Evolutionary conservation across 345 rosid species (phyloP), one percentile per base, ranked within the genome.

Genomic region (Citrus reticulata): DNA sequence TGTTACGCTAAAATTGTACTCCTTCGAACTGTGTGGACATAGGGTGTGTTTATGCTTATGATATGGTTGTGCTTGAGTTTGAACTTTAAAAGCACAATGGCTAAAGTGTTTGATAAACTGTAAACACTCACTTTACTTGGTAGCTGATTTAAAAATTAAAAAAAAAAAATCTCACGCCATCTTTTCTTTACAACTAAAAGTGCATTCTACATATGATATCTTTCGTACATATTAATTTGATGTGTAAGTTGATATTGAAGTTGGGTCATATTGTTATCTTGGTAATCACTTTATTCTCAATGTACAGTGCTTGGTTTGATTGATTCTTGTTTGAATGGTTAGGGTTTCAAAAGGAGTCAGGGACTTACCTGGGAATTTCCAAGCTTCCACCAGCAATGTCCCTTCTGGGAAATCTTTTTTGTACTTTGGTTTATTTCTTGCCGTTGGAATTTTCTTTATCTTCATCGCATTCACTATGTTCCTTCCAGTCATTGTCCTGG

Each of bases 401-500:
- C 89, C 89, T 78, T 92, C 93, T 4, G 92, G 91, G 73, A 90
- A 85, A 81, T 82, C 92, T 46, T 59, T 92, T 5, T 58, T 90
- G 84, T 92, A 89, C 30, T 92, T 90, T 17, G 88, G 89, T 27
- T 8, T 89, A 42, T 82, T 92, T 22, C 89, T 92, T 60, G 91
- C 88, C 7, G 77, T 87, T 37, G 92, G 96, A 16, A 88, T 89
- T 68, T 92, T 90, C 85, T 89, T 90, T 54, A 39, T 90, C 61
- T 88, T 92, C 39, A 86, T 90, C 24, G 87, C 92, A 5, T 90
- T 90, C 68, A 86, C 92, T 75, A 88, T 92, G 88, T 92, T 92
- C 81, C 96, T 92, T 59, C 93, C 96, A 0, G 90, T 90, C 60
- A 89, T 92, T 75, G 92, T 92, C 42, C n/a, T 92, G 79, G 81